Evolutionary conservation across 257 asterid genomes (phyloP).

Genomic region (Lantana camara): DNA sequence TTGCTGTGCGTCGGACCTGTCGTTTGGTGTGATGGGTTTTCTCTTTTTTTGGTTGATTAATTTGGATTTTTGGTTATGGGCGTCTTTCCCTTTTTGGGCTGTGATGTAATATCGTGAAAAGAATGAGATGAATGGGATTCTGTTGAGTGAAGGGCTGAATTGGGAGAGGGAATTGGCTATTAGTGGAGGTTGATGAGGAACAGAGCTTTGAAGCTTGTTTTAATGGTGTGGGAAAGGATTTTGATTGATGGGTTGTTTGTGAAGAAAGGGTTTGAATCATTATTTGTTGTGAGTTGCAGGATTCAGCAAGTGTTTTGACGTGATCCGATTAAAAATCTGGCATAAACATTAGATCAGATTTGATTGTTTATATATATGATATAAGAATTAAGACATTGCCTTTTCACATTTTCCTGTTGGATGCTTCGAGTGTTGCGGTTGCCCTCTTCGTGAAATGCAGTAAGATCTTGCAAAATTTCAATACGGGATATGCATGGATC

Average conservation of each 20-base stretch:
- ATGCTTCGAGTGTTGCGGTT: background rate
- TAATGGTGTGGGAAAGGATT: background rate
- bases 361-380: background rate
- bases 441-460: background rate
- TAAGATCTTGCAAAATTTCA: constrained; percentile 2
- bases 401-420: no score
- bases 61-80: background rate
- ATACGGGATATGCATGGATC: background rate
- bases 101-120: constrained; percentile 7
- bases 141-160: background rate
- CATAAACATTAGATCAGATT: background rate
- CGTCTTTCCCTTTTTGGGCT: constrained; percentile 4
- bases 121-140: constrained; percentile 4
- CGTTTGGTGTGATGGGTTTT: background rate
- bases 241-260: constrained; percentile 3
- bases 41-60: background rate
- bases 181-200: constrained; percentile 22
- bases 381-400: background rate
- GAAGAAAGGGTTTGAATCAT: background rate
- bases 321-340: background rate
- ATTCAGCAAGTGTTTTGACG: constrained; percentile 9
- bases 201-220: background rate
- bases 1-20: constrained; percentile 33
- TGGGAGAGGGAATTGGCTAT: background rate
- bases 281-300: constrained; percentile 21